phyloP scores from a whole-genome alignment of 192 early-diverging fungal species.

The Podila clonocystis region DNA sequence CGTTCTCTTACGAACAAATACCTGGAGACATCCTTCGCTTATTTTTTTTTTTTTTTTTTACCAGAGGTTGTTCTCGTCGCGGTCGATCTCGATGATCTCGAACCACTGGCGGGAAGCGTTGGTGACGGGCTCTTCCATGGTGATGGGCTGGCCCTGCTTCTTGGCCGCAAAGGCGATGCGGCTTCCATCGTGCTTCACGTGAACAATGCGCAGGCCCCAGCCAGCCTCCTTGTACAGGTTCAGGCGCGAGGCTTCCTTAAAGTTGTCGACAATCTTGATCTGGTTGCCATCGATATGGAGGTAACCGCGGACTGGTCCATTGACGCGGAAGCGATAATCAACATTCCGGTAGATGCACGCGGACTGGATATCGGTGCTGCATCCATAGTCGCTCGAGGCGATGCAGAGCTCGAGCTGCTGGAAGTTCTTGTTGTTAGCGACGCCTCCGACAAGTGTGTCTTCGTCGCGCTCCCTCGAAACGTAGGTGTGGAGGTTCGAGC shows the following conservation, averaged over 20 bases:
- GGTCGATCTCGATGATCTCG: not conserved
- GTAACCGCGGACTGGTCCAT: not conserved
- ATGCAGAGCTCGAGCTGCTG: not conserved
- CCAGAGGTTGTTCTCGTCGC: not conserved
- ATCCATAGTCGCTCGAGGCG: not conserved
- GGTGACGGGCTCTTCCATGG: conserved; percentile 1
- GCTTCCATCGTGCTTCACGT: not conserved
- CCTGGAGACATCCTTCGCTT: no score
- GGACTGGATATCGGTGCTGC: not conserved
- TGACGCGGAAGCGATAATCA: not conserved
- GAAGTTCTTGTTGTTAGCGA: not conserved
- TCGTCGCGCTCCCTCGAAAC: not conserved
- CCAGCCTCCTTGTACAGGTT: conserved; percentile 13
- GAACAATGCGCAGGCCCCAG: conserved; percentile 19
- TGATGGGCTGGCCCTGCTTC: not conserved
- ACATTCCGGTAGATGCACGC: not conserved
- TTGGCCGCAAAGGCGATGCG: conserved; percentile 1
- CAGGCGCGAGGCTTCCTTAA: not conserved
- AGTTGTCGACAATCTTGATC: not conserved
- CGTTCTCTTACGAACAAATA: no score
- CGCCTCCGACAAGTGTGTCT: not conserved
- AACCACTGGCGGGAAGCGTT: conserved; percentile 14
- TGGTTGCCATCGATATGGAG: not conserved
- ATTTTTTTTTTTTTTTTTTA: not conserved
- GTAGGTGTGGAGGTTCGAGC: not conserved